Conservation (phyloP, 2,329 filamentous ascomycete species). For the Neofusicoccum kwambonambiense region DNA sequence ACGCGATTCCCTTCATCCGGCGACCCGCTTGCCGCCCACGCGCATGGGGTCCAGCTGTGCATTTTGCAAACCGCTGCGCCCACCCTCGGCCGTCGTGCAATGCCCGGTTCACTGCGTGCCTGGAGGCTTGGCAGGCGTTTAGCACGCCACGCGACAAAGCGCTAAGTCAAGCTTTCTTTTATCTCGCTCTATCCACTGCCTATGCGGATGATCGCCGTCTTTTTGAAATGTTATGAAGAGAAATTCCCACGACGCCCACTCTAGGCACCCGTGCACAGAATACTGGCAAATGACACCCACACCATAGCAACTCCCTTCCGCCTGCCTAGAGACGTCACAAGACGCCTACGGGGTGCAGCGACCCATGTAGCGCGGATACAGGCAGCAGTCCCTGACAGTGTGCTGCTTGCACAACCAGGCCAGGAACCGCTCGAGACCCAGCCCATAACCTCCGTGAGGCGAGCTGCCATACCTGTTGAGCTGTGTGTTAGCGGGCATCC, state of each 20-base stretch:
- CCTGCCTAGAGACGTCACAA: background rate
- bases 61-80: background rate
- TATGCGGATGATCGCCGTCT: background rate
- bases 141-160: conserved; percentile 5
- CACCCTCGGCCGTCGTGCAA: background rate
- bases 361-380: conserved; percentile 80
- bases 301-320: background rate
- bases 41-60: background rate
- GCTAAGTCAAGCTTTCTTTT: conserved; percentile 16
- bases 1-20: background rate
- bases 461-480: conserved; percentile 75
- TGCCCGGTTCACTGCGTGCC: background rate
- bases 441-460: conserved; percentile 88
- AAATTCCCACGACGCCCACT: background rate
- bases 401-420: conserved; percentile 67
- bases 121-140: background rate
- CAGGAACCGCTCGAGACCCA: conserved; percentile 81
- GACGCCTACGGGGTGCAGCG: conserved; percentile 69
- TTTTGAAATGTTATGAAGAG: background rate
- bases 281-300: background rate
- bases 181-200: conserved; percentile 7
- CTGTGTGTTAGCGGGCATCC: background rate
- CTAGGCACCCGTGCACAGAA: background rate
- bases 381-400: conserved; percentile 66
- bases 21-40: background rate